Base-by-base conservation (phyloP, 1,284 basidiomycete species). In the Pholiota adiposa region DNA sequence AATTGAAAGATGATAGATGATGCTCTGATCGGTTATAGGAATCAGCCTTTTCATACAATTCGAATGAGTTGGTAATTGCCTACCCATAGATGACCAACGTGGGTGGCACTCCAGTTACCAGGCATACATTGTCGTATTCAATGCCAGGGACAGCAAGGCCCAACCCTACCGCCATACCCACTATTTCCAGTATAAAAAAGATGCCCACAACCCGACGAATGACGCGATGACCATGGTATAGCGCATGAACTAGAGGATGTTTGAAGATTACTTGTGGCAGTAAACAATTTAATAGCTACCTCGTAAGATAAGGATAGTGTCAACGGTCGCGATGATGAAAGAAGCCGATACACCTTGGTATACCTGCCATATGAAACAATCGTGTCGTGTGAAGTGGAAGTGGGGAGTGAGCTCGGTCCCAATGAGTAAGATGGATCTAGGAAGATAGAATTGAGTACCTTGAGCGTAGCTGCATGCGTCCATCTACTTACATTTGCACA, bases 321-420 rank as follows among this genome's bases (percentile, higher is more conserved):
- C 77, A 11, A 75, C 72, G 8, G 63, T 58, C 3, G 63, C 58
- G 18, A 77, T 63, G 18, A 77, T 62, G 3, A 63, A 51, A 4
- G 68, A 44, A 0, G 71, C 65, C 2, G 71, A 70, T n/a, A 73
- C 61, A 4, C 70, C 74, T 67, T 77, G 75, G 52, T 72, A 78
- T 12, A 76, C 63, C 62, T 77, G 71, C 75, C 75, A 78, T 44
- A 77, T 72, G 60, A 69, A 77, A 62, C 76, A 78, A 44, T 73
- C 75, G 60, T 72, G 69, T 19, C 52, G 56, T 1, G 75, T 73
- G 58, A 75, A 77, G 51, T 72, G 67, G 25, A 77, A 71, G n/a
- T 54, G 61, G 1, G 72, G 69, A 2, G 74, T 69, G 19, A 75
- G 56, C 55, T 75, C 72, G 16, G 75, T 70, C 8, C 74, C 75